Conservation (phyloP, 2,329 filamentous ascomycete genomes). For the Fragosphaeria purpurea region DNA sequence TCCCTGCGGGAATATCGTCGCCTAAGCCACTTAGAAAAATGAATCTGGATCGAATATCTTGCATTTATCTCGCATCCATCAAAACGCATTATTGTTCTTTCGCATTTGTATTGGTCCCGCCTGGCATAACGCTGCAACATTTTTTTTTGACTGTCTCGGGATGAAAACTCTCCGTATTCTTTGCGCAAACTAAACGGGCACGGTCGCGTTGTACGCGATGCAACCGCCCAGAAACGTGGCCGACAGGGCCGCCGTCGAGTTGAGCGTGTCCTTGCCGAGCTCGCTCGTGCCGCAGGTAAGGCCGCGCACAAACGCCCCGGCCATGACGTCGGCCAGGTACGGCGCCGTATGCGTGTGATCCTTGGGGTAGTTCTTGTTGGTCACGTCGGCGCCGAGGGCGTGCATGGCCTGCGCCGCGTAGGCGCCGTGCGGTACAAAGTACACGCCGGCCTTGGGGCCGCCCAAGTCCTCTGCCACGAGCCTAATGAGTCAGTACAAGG, state of each 20-base stretch:
- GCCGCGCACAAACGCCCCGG: constrained; percentile 38
- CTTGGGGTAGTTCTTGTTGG: constrained; percentile 44
- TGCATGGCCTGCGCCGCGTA: constrained; percentile 44
- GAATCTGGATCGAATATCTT: too few species aligned
- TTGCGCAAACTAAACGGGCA: constrained; percentile 1
- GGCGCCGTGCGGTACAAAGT: constrained; percentile 44
- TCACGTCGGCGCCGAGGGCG: constrained; percentile 33
- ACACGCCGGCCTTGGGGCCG: constrained; percentile 29
- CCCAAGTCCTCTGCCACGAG: constrained; percentile 26
- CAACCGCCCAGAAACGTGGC: constrained; percentile 6
- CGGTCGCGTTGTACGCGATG: constrained; percentile 8
- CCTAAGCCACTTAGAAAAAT: too few species aligned
- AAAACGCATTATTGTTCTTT: too few species aligned
- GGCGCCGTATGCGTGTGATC: constrained; percentile 55
- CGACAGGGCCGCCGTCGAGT: constrained; percentile 9
- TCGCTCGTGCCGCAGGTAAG: constrained; percentile 11
- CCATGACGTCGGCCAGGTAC: constrained; percentile 43
- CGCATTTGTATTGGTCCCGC: too few species aligned
- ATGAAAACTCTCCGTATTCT: too few species aligned
- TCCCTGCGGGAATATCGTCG: too few species aligned
- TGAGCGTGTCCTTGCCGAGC: constrained; percentile 7
- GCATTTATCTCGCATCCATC: too few species aligned
- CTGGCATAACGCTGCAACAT: too few species aligned
- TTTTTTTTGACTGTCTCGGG: too few species aligned
- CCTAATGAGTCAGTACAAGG: neutral